Evolutionary conservation across 768 basidiomycete genomes (phyloP).

Genomic region (Hemileccinum impolitum): DNA sequence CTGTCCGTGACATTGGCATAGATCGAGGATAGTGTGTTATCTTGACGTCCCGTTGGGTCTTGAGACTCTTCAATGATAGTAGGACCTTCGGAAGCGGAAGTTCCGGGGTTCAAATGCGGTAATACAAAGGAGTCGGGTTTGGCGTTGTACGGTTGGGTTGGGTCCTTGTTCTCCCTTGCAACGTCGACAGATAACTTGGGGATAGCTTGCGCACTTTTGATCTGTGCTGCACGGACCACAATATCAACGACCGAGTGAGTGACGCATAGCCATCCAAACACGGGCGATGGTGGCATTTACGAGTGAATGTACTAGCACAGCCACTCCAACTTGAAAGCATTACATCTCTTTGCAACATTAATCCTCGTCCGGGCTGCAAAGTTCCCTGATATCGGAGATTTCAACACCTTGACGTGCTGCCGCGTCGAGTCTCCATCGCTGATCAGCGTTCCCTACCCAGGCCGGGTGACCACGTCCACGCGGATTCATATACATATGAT

Average conservation of each 20-base stretch:
- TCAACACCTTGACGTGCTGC: too few species aligned
- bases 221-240: constrained; percentile 56
- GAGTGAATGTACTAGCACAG: constrained; percentile 6
- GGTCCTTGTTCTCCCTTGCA: not conserved
- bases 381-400: too few species aligned
- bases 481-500: too few species aligned
- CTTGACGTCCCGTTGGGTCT: not conserved
- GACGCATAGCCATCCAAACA: constrained; percentile 72
- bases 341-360: too few species aligned
- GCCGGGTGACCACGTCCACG: too few species aligned
- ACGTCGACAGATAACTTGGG: not conserved
- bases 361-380: too few species aligned
- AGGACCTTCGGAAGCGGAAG: not conserved
- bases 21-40: not conserved
- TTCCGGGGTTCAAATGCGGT: not conserved
- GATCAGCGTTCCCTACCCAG: too few species aligned
- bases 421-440: too few species aligned
- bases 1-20: not conserved
- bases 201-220: constrained; percentile 43
- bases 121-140: not conserved
- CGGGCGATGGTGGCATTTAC: constrained; percentile 64
- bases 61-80: not conserved
- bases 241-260: constrained; percentile 59
- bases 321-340: too few species aligned
- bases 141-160: not conserved